Evolutionary conservation across 805 yeast genomes (phyloP), one percentile per base, ranked within the genome.

Genomic region (Starmerella potacharoeniae): DNA sequence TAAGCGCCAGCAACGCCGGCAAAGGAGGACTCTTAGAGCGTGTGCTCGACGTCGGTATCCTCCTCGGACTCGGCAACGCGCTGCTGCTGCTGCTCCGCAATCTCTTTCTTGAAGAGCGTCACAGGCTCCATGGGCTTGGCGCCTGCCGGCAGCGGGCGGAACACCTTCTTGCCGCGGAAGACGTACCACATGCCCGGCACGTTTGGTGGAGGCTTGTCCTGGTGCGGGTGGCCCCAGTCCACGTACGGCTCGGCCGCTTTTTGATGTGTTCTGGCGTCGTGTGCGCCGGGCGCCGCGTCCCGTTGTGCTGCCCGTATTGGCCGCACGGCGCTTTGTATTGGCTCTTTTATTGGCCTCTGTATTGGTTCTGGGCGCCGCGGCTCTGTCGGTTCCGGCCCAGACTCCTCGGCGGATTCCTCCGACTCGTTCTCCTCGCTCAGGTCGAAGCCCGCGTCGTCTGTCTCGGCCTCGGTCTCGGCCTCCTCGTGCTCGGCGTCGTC

Each of bases 131-230:
- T 43, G 8, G 54, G 61, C 43, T 57, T 53, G 45, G 61, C 66
- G 17, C 61, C 64, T 13, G 58, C 56, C 13, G 65, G 63, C 33
- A 68, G 65, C 30, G 71, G 71, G 37, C 73, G 56, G 55, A 69
- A 70, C 39, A 70, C 62, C 60, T 61, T 60, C 56, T 68, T 69
- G 33, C 73, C 73, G 11, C 73, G 61, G 54, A 70, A 69, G 16
- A 63, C 67, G 58, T 67, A 70, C 71, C 70, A 67, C 68, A 70
- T 65, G 11, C 73, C 73, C 7, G 63, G 63, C 14, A 61, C 62
- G 35, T 59, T 41, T n/a, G 63, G 63, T 10, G 62, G 60, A 5
- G 63, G 63, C 31, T 39, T 54, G n/a, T 49, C 58, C 40, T 40
- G 56, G 50, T 58, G 64, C 5, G 62, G 64, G 35, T 60, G 63